Percentiles rank a stretch among this genome's conserved stretches.
phyloP scores from a whole-genome alignment of 2,329 filamentous ascomycete genomes.

The Emmonsiellopsis sp. region DNA sequence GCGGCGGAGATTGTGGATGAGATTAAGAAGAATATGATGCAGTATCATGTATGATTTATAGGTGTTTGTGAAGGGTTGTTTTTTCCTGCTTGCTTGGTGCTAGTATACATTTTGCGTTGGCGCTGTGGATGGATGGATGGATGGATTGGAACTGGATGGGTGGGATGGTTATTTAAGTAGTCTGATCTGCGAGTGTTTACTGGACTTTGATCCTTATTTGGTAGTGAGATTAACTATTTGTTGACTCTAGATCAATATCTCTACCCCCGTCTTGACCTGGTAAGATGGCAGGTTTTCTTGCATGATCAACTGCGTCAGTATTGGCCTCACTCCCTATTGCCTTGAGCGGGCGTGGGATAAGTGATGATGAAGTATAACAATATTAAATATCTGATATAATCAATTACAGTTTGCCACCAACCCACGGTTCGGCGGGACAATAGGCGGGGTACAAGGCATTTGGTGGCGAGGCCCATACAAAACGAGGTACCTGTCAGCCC shows the following conservation, averaged over 20 bases:
- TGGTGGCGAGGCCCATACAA: not conserved
- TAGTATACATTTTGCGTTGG: constrained; percentile 8
- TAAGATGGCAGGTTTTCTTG: too few species aligned
- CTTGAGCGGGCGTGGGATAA: too few species aligned
- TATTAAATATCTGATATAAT: not conserved
- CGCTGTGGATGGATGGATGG: constrained; percentile 7
- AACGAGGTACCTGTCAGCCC: not conserved
- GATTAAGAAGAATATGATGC: constrained; percentile 50
- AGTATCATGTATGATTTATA: constrained; percentile 32
- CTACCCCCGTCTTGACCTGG: too few species aligned
- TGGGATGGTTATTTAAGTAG: not conserved
- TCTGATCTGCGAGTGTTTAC: not conserved
- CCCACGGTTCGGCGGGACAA: not conserved
- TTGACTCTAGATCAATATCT: too few species aligned
- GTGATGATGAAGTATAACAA: not conserved
- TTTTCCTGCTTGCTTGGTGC: not conserved
- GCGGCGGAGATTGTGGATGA: constrained; percentile 55
- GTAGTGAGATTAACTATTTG: not conserved
- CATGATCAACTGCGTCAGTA: too few species aligned
- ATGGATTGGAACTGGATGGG: not conserved
- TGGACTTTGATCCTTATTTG: not conserved
- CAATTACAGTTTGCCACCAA: not conserved
- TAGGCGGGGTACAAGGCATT: not conserved
- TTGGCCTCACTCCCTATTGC: too few species aligned
- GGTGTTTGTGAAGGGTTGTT: not conserved